Percentiles rank a stretch among this genome's conserved stretches.
These are phyloP conservation scores for Lepiota brunneoincarnata DNA, from an alignment of 768 basidiomycete genomes.

Conservation along the genomic window DNA sequence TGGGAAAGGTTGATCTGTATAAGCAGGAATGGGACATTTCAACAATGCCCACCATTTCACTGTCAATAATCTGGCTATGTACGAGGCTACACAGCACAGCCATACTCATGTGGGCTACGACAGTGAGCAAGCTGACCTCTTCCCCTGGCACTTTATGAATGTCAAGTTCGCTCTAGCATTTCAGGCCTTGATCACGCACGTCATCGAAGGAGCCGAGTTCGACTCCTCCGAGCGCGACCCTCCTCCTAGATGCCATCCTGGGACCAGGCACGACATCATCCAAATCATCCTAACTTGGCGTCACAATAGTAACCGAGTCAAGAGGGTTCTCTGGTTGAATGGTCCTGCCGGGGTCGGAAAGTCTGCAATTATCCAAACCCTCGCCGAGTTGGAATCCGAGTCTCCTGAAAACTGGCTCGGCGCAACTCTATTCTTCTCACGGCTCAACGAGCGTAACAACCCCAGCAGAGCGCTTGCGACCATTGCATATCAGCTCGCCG, in stretches of 20 bases:
- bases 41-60: background rate
- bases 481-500: constrained; percentile 20
- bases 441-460: background rate
- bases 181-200: background rate
- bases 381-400: constrained; percentile 18
- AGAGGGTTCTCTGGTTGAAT: constrained; percentile 17
- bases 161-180: background rate
- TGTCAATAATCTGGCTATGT: background rate
- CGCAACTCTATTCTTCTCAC: constrained; percentile 21
- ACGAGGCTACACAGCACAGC: background rate
- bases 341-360: constrained; percentile 26
- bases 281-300: constrained; percentile 12
- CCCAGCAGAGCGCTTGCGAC: constrained; percentile 16
- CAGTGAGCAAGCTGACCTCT: background rate
- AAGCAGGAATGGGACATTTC: background rate
- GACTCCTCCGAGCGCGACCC: constrained; percentile 17
- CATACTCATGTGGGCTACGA: background rate
- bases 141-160: too few relatives aligned
- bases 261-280: constrained; percentile 15
- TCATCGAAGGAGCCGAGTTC: constrained; percentile 13
- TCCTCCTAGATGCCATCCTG: constrained; percentile 18
- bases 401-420: constrained; percentile 3
- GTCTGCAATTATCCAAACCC: constrained; percentile 26
- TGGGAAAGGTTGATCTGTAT: too few relatives aligned
- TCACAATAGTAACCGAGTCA: background rate